Conservation (phyloP, 495 filamentous ascomycete species). For the Neurospora sp. region DNA sequence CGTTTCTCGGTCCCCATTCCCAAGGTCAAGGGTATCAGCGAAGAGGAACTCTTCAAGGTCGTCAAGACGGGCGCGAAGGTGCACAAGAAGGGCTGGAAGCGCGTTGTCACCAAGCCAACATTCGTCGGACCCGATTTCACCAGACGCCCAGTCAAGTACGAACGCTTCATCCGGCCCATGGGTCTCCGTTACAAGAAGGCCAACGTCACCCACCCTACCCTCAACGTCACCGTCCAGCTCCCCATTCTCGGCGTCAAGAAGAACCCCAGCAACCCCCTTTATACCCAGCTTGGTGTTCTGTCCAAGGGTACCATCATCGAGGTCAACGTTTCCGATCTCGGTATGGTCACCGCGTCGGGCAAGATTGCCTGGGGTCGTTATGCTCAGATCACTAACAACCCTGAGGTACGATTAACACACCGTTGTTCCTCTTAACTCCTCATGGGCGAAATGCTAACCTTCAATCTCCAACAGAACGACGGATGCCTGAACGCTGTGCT, state of each 20-base stretch:
- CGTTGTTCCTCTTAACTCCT: not conserved
- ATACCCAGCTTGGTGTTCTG: slow-evolving; percentile 83
- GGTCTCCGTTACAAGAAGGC: slow-evolving; percentile 87
- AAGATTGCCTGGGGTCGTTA: slow-evolving; percentile 84
- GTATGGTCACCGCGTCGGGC: slow-evolving; percentile 82
- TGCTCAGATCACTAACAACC: slow-evolving; percentile 62
- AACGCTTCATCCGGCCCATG: slow-evolving; percentile 57
- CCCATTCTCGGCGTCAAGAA: slow-evolving; percentile 95
- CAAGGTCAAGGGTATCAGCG: slow-evolving; percentile 84
- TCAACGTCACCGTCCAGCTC: slow-evolving; percentile 57
- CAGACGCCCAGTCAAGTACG: slow-evolving; percentile 82
- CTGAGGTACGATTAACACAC: slow-evolving; percentile 35
- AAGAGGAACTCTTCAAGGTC: slow-evolving; percentile 98
- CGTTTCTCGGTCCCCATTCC: slow-evolving; percentile 90
- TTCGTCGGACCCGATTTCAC: slow-evolving; percentile 86
- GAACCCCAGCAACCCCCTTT: slow-evolving; percentile 92
- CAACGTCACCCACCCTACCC: slow-evolving; percentile 64
- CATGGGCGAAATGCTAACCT: not conserved
- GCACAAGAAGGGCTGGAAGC: slow-evolving; percentile 71
- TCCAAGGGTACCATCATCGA: slow-evolving; percentile 93
- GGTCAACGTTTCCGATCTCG: slow-evolving; percentile 90
- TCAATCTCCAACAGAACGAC: slow-evolving; percentile 19
- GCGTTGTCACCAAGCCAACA: slow-evolving; percentile 69
- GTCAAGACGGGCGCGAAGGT: slow-evolving; percentile 78
- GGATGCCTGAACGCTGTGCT: slow-evolving; percentile 37